Evolutionary conservation across 345 rosid genomes (phyloP).

Genomic region (Passiflora organensis): DNA sequence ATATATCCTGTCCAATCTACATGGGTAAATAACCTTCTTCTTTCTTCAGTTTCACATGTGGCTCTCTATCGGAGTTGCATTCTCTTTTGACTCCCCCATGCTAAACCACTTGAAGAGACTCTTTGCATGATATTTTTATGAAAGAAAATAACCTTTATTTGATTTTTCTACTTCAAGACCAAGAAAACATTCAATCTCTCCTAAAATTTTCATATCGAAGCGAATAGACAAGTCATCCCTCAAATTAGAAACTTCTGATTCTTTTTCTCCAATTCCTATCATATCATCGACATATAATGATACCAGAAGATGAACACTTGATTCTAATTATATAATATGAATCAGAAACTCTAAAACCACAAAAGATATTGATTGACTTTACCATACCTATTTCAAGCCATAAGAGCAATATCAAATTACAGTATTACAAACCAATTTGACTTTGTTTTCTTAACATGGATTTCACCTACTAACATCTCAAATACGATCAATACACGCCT

Average conservation of each 20-base stretch:
- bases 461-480: too few relatives aligned
- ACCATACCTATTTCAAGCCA: too few relatives aligned
- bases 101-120: constrained; percentile 1
- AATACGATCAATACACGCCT: too few relatives aligned
- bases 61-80: constrained; percentile 13
- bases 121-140: constrained; percentile 11
- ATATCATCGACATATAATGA: neutral
- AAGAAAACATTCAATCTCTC: constrained; percentile 10
- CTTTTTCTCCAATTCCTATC: neutral
- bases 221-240: neutral
- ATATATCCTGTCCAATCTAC: constrained; percentile 1
- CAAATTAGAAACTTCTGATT: neutral
- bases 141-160: constrained; percentile 5
- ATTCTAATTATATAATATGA: neutral
- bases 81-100: neutral
- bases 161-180: constrained; percentile 5
- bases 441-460: too few relatives aligned
- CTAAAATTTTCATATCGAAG: constrained; percentile 15
- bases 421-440: too few relatives aligned
- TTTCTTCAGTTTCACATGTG: neutral
- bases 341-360: constrained; percentile 8
- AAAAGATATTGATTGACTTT: too few relatives aligned
- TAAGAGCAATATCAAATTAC: too few relatives aligned
- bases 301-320: neutral
- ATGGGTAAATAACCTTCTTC: neutral